Conservation (phyloP, 2,329 filamentous ascomycete species). For the Arthroderma sp. region DNA sequence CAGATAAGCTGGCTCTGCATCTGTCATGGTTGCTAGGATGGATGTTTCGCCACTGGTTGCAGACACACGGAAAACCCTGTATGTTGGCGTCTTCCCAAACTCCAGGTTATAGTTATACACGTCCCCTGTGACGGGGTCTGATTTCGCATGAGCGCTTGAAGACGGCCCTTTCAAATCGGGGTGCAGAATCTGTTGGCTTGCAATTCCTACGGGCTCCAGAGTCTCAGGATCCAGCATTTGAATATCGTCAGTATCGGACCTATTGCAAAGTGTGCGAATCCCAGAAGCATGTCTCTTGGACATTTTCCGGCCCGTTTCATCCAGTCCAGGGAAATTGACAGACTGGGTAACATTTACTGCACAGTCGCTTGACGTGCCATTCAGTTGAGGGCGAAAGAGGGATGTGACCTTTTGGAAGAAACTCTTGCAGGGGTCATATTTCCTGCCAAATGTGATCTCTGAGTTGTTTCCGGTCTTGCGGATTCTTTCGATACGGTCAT, state of each 20-base stretch:
- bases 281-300: constrained; percentile 20
- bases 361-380: constrained; percentile 21
- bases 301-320: constrained; percentile 5
- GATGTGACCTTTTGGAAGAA: constrained; percentile 60
- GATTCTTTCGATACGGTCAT: constrained; percentile 49
- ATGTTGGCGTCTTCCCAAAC: constrained; percentile 43
- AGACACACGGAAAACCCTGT: constrained; percentile 56
- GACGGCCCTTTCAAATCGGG: constrained; percentile 53
- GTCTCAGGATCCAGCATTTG: constrained; percentile 56
- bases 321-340: constrained; percentile 48
- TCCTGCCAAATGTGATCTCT: constrained; percentile 54
- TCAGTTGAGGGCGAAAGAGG: constrained; percentile 33
- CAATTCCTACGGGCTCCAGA: constrained; percentile 56
- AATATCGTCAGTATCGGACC: constrained; percentile 43
- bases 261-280: constrained; percentile 44
- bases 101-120: constrained; percentile 73
- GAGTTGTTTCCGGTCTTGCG: constrained; percentile 45
- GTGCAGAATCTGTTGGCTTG: constrained; percentile 49
- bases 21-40: constrained; percentile 54
- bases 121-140: constrained; percentile 60
- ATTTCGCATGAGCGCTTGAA: constrained; percentile 57
- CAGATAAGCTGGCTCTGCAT: constrained; percentile 53
- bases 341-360: constrained; percentile 57
- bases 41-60: constrained; percentile 51
- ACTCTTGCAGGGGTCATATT: constrained; percentile 59